Base-by-base conservation (phyloP, 345 rosid species). In the Psidium friedrichsthalianum region DNA sequence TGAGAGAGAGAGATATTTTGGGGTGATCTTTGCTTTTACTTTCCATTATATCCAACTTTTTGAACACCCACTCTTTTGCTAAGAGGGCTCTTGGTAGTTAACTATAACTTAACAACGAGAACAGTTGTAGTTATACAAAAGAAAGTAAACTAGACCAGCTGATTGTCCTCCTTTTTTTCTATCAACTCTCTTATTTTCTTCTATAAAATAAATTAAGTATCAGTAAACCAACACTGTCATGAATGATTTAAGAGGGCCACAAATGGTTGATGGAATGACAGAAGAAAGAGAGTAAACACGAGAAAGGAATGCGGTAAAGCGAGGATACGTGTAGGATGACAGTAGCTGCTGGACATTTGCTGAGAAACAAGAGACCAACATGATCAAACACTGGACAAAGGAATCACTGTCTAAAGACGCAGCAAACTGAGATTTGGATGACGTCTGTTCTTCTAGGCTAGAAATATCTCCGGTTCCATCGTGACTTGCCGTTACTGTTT, bases 11-110 rank as follows among this genome's bases (percentile, higher is more conserved):
- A 32, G 42, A 69, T 18, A 32, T 18, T 18, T 69, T 69, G 78
- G 78, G 78, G 13, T 69, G 36, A 32, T 21, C 47, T 69, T n/a
- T 84, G 36, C 82, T 85, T 53, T 85, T 86, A 15, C 56, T 44
- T 52, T 82, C 24, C 87, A 56, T 52, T 52, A 49, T 58, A n/a
- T 49, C 82, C 22, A 42, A 82, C 8, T 36, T 86, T 53, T 53
- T 18, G 55, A 18, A 18, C 49, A 56, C 54, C 54, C 57, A 55
- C 18, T 83, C 29, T 69, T 44, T 78, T 69, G 87, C 86, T 86
- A 83, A 40, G 84, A 82, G 80, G 74, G 88, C 61, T 82, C 84
- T 82, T 85, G 80, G 87, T 91, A 89, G 92, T 92, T 86, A 91
- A 86, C 90, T 88, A 87, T 86, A 87, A 90, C 88, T 86, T 89